Evolutionary conservation across 106 monocot species (phyloP), one percentile per base, ranked within the genome.

Genomic region (Dendrobium chrysotoxum): DNA sequence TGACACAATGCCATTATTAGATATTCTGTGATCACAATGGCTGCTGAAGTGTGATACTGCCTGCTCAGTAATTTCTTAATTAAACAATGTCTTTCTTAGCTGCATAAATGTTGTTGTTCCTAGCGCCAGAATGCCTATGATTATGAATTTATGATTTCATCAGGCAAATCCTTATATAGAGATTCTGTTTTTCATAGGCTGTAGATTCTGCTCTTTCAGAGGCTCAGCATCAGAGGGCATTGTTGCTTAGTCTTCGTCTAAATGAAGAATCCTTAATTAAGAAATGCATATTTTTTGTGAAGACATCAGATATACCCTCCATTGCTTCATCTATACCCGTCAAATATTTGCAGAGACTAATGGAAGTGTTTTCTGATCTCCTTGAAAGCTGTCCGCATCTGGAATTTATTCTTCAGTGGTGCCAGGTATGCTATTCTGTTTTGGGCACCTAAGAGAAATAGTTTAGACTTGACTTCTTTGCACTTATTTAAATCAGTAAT

Each of bases 221-320:
- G 72, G 81, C 65, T 77, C 92, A 95, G 58, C 79, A 80, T 10
- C 89, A 95, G 58, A 91, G 88, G 76, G 98, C 98, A 42, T 77
- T 98, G 30, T 61, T 95, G 42, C 88, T 98, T 72, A 93, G 98
- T 74, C 92, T 98, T 70, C 89, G 92, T 25, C 85, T 98, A 18
- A 98, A 98, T 87, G 98, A 93, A 85, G 98, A 95, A 75, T 93
- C 92, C 57, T 74, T 95, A 44, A 95, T 98, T 53, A 98, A 95
- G 65, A 92, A 93, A 82, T 98, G 95, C 85, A 91, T 95, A 77
- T 85, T 95, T 83, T 68, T 89, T 12, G 89, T 98, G 39, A 89
- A 83, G 42, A 92, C 91, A 82, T 83, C 78, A 15, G 92, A 98
- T 79, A 88, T 95, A 79, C 80, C 84, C 25, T 82, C 83, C 80